Conservation (phyloP, 345 rosid genomes). For the Populus deltoides region DNA sequence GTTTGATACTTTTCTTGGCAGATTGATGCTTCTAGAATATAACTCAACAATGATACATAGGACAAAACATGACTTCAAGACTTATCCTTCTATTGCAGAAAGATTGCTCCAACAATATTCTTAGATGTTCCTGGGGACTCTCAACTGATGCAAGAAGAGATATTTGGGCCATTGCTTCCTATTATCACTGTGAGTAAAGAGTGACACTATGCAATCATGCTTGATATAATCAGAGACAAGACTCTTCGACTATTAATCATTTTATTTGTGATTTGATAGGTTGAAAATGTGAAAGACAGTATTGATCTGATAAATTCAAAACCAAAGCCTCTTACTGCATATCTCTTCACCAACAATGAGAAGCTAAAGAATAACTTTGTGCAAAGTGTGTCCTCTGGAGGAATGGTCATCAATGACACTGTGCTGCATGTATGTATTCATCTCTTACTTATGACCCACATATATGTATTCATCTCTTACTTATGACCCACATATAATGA, state of each 20-base stretch:
- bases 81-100: constrained; percentile 22
- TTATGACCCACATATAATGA: not conserved
- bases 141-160: constrained; percentile 53
- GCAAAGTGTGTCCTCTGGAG: constrained; percentile 57
- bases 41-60: not conserved
- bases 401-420: constrained; percentile 67
- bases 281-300: constrained; percentile 34
- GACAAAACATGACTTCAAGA: not conserved
- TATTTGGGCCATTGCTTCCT: constrained; percentile 58
- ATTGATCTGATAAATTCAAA: constrained; percentile 43
- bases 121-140: constrained; percentile 48
- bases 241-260: not conserved
- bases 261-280: constrained; percentile 21
- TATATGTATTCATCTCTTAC: not conserved
- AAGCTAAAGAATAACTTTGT: constrained; percentile 55
- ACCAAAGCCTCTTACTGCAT: constrained; percentile 58
- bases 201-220: no score
- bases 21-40: not conserved
- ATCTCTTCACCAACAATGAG: constrained; percentile 61
- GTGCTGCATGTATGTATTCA: constrained; percentile 48
- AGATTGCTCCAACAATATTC: constrained; percentile 47
- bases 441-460: not conserved
- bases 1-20: not conserved
- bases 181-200: constrained; percentile 39
- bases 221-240: not conserved